These are phyloP conservation scores for Apiotrichum gracile DNA, from an alignment of 1,284 basidiomycete species.

Conservation along the genomic window DNA sequence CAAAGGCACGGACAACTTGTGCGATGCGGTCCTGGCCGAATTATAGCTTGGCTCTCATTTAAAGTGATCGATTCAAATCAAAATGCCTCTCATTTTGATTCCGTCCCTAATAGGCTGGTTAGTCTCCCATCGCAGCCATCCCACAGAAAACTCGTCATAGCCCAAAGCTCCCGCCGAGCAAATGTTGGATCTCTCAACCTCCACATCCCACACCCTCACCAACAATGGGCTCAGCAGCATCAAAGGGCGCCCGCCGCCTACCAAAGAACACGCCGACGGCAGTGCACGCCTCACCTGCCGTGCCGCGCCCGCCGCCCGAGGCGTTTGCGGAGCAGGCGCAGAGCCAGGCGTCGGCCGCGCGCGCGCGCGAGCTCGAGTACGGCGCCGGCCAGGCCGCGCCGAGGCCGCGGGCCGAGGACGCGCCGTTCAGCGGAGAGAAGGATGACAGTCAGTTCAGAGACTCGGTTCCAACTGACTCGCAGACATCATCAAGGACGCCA, in stretches of 20 bases:
- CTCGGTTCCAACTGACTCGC: conserved; percentile 1
- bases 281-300: conserved; percentile 1
- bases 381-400: neutral
- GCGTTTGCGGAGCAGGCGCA: conserved; percentile 5
- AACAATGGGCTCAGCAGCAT: conserved; percentile 64
- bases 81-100: too few species aligned
- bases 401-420: neutral
- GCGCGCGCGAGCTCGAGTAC: conserved; percentile 1
- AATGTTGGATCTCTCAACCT: neutral
- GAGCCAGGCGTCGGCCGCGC: neutral
- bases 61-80: too few species aligned
- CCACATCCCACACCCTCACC: neutral
- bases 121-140: too few species aligned
- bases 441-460: conserved; percentile 34
- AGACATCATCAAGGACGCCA: conserved; percentile 64
- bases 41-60: too few species aligned
- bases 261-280: conserved; percentile 49
- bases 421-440: conserved; percentile 40
- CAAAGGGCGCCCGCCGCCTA: conserved; percentile 62
- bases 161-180: too few species aligned
- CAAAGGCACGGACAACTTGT: too few species aligned
- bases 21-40: too few species aligned
- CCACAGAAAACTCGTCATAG: too few species aligned
- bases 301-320: conserved; percentile 6
- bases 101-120: too few species aligned